phyloP scores from a whole-genome alignment of 495 filamentous ascomycete genomes.

The Hypoxylon intermedium region DNA sequence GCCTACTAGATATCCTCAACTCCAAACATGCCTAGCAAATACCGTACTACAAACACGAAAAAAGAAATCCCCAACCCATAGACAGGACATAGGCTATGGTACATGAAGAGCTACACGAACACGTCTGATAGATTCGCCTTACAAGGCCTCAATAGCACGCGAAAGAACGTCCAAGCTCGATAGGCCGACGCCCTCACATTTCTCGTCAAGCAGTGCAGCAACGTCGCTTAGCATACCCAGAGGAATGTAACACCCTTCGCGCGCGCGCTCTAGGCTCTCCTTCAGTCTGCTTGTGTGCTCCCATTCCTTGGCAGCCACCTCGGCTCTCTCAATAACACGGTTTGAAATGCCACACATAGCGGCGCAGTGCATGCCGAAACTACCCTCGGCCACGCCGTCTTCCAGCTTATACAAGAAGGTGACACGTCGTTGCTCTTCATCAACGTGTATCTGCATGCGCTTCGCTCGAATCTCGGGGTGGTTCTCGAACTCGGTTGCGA shows the following conservation, averaged over 20 bases:
- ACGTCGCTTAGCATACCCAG: constrained; percentile 93
- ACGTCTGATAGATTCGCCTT: too few species aligned
- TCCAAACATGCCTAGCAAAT: too few species aligned
- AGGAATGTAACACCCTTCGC: constrained; percentile 77
- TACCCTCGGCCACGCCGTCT: constrained; percentile 93
- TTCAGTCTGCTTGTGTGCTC: constrained; percentile 90
- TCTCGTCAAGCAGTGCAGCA: constrained; percentile 74
- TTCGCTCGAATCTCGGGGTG: constrained; percentile 87
- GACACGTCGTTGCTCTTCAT: constrained; percentile 79
- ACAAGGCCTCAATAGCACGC: constrained; percentile 79
- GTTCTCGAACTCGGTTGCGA: constrained; percentile 84
- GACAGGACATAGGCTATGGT: too few species aligned
- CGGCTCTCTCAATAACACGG: constrained; percentile 84
- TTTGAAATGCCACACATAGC: constrained; percentile 93
- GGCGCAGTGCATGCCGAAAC: constrained; percentile 99
- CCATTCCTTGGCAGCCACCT: constrained; percentile 90
- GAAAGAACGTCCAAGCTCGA: constrained; percentile 73
- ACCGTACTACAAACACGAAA: too few species aligned
- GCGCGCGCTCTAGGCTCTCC: constrained; percentile 84
- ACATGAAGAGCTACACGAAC: too few species aligned
- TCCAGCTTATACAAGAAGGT: constrained; percentile 97
- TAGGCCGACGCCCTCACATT: constrained; percentile 53
- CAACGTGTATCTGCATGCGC: constrained; percentile 93
- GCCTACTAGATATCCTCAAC: too few species aligned
- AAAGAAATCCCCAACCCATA: too few species aligned